Evolutionary conservation across 139 green algal species (phyloP), one percentile per base, ranked within the genome.

Genomic region (Tetradesmus lagerheimii): DNA sequence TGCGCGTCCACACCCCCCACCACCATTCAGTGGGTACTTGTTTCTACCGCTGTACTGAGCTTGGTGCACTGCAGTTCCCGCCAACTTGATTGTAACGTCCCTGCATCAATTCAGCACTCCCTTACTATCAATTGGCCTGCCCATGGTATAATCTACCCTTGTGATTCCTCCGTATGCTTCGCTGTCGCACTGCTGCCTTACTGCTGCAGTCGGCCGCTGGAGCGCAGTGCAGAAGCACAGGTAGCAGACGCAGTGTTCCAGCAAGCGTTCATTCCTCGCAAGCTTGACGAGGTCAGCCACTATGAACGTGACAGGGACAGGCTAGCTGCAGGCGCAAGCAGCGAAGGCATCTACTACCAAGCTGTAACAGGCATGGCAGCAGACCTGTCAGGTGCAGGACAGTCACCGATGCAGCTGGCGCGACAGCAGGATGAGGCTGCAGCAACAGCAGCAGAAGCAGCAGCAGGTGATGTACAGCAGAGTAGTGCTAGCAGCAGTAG

Each of bases 271-370:
- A 99, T 99, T 86, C 98, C 98, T 3, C 94, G 95, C 38, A 93
- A 93, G 76, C 92, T 99, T 82, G 97, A 99, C 25, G 96, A 99
- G 90, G 97, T 99, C 39, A 83, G 83, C 20, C 82, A 99, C 87
- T 97, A 97, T 88, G 98, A 99, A 94, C 89, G 95, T 2, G 98
- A 99, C 87, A 91, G 95, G 34, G 93, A 96, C 12, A 84, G 95
- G 1, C 91, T 99, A 15, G 79, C 90, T 53, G 87, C 84, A n/a
- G 94, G 95, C 85, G 89, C 50, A 66, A 92, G 89, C 27, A 83
- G 90, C 15, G 95, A 99, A 92, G 98, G 97, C 57, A 98, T 99
- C 86, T 99, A 99, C 93, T 99, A 99, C 92, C 96, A 97, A 87
- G 88, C 57, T 0, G 93, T 99, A 31, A 95, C 94, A 6, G 97